Conservation (phyloP, 305 asterid genomes). For the Fraxinus baroniana region DNA sequence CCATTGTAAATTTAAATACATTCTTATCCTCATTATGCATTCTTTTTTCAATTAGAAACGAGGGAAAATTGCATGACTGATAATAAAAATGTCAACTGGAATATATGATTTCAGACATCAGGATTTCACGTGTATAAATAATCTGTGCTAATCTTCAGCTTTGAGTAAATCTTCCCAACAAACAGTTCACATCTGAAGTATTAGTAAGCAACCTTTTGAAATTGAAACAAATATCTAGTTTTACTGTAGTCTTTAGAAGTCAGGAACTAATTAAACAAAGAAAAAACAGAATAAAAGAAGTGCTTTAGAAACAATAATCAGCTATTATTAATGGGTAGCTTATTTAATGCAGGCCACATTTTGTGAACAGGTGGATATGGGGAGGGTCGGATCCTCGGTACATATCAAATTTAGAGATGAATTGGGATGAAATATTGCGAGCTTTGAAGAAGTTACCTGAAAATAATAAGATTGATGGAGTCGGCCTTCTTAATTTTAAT, state of each 20-base stretch:
- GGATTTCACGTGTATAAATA: background rate
- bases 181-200: background rate
- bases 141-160: background rate
- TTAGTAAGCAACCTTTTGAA: background rate
- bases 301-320: background rate
- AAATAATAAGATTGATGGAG: slow-evolving; percentile 19
- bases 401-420: slow-evolving; percentile 33
- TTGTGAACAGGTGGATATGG: slow-evolving; percentile 52
- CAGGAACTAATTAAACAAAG: background rate
- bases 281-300: background rate
- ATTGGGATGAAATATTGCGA: slow-evolving; percentile 41
- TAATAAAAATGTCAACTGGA: background rate
- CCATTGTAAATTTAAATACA: background rate
- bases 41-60: background rate
- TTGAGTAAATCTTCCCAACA: background rate
- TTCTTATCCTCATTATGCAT: background rate
- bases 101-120: background rate
- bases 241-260: background rate
- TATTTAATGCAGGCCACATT: slow-evolving; percentile 42
- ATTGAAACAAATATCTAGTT: background rate
- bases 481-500: slow-evolving; percentile 62
- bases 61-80: background rate
- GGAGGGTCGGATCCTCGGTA: slow-evolving; percentile 47
- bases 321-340: slow-evolving; percentile 23
- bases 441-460: slow-evolving; percentile 24